These are phyloP conservation scores for Cutaneotrichosporon cyanovorans DNA, from an alignment of 1,284 basidiomycete genomes.

Conservation along the genomic window DNA sequence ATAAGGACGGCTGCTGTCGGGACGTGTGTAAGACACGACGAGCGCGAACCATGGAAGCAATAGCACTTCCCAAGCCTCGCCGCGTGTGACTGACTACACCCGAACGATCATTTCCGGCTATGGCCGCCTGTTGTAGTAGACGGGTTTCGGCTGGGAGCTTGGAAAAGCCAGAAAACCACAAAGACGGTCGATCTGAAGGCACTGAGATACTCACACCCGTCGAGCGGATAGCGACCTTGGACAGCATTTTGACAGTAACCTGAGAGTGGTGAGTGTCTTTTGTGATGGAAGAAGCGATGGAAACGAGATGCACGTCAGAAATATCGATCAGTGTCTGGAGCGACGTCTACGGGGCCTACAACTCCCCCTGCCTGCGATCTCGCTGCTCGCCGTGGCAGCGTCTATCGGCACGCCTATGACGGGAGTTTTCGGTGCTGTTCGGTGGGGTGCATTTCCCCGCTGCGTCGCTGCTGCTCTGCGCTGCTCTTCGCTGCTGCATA, in stretches of 20 bases:
- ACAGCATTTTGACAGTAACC: conserved; percentile 13
- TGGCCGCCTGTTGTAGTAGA: no score
- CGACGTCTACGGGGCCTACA: no score
- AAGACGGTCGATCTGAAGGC: no score
- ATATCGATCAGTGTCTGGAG: no score
- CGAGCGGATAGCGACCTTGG: conserved; percentile 1
- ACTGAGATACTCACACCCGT: conserved; percentile 10
- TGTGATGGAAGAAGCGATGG: background rate
- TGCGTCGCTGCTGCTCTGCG: no score
- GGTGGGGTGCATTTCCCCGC: background rate
- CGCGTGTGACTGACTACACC: no score
- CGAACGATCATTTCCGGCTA: background rate
- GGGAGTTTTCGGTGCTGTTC: conserved; percentile 3
- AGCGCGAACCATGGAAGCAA: background rate
- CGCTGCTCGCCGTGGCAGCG: no score
- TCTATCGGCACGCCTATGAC: background rate
- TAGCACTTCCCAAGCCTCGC: background rate
- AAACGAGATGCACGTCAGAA: background rate
- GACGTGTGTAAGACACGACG: background rate
- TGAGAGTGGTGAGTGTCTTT: background rate
- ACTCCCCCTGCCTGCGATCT: no score
- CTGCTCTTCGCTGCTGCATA: no score
- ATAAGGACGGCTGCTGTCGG: background rate
- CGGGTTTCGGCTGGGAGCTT: no score
- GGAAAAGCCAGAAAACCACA: background rate